These are phyloP conservation scores for Heterobasidion occidentale DNA, from an alignment of 1,284 basidiomycete species.

Conservation along the genomic window DNA sequence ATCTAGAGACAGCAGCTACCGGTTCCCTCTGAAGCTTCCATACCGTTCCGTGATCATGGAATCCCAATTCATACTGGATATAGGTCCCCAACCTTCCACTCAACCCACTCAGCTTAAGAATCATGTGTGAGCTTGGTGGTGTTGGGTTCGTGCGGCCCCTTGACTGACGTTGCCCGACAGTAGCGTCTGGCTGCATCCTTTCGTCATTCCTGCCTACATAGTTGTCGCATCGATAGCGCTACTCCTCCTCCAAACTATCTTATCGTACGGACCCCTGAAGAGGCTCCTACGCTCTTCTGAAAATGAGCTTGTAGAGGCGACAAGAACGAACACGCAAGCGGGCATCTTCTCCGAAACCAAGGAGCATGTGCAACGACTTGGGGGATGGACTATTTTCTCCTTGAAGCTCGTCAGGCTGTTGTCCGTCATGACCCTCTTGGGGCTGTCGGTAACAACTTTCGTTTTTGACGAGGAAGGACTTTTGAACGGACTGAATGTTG, in stretches of 20 bases:
- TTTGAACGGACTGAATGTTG: neutral
- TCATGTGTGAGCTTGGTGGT: too few species aligned
- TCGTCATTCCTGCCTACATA: conserved; percentile 10
- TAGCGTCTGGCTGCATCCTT: conserved; percentile 7
- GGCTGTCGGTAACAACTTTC: conserved; percentile 13
- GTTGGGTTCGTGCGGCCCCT: too few species aligned
- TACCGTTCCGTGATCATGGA: too few species aligned
- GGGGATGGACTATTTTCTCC: conserved; percentile 17
- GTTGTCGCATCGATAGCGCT: conserved; percentile 1
- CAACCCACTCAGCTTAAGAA: too few species aligned
- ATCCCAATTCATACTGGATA: too few species aligned
- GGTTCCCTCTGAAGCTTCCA: too few species aligned
- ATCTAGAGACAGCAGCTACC: too few species aligned
- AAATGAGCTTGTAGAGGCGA: neutral
- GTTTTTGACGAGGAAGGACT: conserved; percentile 5
- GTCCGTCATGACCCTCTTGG: conserved; percentile 10
- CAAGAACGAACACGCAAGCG: neutral
- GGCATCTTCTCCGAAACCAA: conserved; percentile 6
- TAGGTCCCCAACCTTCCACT: too few species aligned
- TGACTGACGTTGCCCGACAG: too few species aligned
- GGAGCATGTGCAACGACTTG: conserved; percentile 6
- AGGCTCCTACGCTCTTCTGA: neutral
- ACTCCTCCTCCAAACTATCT: neutral
- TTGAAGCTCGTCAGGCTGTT: conserved; percentile 17
- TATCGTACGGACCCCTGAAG: conserved; percentile 3